Conservation (phyloP, 1,139 yeast genomes). For the Saccharomyces pastorianus region DNA sequence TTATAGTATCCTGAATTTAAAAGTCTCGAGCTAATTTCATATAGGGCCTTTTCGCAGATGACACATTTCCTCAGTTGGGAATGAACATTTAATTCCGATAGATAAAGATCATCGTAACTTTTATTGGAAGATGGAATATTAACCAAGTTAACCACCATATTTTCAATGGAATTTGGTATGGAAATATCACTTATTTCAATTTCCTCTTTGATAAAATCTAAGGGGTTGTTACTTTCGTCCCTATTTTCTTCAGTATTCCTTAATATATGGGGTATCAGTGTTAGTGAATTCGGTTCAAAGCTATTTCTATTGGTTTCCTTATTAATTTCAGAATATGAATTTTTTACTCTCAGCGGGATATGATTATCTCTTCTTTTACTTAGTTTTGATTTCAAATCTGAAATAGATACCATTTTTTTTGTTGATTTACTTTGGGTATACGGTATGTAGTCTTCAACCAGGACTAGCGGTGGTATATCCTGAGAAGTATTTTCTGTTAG, state of each 20-base stretch:
- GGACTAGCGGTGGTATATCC: constrained; percentile 19
- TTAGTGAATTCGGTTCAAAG: neutral
- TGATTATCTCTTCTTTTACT: constrained; percentile 15
- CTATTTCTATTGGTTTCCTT: constrained; percentile 1
- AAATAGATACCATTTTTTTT: constrained; percentile 24
- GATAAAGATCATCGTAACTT: constrained; percentile 18
- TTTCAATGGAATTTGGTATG: constrained; percentile 9
- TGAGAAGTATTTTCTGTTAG: neutral
- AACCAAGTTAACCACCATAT: constrained; percentile 16
- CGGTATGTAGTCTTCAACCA: constrained; percentile 28
- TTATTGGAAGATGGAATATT: constrained; percentile 6
- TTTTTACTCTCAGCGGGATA: constrained; percentile 21
- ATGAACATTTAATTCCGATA: constrained; percentile 15
- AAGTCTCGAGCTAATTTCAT: constrained; percentile 49
- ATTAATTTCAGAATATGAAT: neutral
- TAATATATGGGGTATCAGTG: neutral
- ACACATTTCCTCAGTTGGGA: constrained; percentile 46
- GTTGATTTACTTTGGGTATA: constrained; percentile 8
- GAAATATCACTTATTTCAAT: neutral
- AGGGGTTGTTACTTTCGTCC: neutral
- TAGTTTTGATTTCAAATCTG: constrained; percentile 23
- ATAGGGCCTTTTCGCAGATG: constrained; percentile 57
- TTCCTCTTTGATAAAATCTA: neutral
- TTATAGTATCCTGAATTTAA: constrained; percentile 28
- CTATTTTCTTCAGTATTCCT: neutral